Evolutionary conservation across 192 early-diverging fungal genomes (phyloP).

Genomic region (Lobosporangium transversale): DNA sequence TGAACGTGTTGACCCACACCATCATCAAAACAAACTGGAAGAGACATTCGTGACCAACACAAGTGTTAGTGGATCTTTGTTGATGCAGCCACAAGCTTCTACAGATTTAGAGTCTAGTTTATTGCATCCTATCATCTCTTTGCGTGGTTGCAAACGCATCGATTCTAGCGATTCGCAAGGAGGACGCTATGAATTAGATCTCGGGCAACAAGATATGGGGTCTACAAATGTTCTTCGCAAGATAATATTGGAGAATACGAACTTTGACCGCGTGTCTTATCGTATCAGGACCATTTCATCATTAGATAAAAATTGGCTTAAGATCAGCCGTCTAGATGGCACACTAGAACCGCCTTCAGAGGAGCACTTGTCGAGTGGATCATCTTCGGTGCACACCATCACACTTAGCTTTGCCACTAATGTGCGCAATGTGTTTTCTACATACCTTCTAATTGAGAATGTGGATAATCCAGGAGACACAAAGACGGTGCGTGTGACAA

Average conservation of each 20-base stretch:
- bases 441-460: conserved; percentile 81
- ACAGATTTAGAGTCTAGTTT: conserved; percentile 24
- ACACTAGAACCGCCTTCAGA: conserved; percentile 64
- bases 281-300: conserved; percentile 66
- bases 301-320: conserved; percentile 70
- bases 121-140: conserved; percentile 56
- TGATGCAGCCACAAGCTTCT: not conserved
- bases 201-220: conserved; percentile 82
- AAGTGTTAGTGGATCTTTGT: not conserved
- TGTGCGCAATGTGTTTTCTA: conserved; percentile 71
- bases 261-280: conserved; percentile 67
- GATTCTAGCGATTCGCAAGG: conserved; percentile 58
- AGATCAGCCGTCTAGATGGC: conserved; percentile 75
- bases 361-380: conserved; percentile 24
- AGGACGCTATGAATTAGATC: conserved; percentile 78
- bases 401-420: conserved; percentile 69
- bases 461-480: conserved; percentile 76
- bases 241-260: conserved; percentile 68
- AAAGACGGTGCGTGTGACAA: conserved; percentile 74
- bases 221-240: conserved; percentile 66
- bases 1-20: conserved; percentile 41
- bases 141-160: conserved; percentile 78
- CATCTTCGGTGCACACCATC: conserved; percentile 57
- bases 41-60: not conserved
- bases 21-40: conserved; percentile 46